Evolutionary conservation across 148 eudicot species (phyloP).

Genomic region (Chenopodium quinoa): DNA sequence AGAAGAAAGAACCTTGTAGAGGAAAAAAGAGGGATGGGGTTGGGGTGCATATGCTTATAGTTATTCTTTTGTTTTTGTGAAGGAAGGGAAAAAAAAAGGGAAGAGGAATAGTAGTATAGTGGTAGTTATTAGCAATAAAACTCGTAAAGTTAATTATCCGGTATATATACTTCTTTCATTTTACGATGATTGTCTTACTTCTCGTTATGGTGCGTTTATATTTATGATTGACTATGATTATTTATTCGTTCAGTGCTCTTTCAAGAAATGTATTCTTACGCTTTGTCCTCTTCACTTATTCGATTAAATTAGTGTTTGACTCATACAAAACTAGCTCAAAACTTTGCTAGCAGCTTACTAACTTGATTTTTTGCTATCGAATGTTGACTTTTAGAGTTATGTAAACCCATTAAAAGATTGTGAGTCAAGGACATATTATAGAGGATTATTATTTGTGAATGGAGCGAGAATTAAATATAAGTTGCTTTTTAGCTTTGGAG

Average conservation of each 20-base stretch:
- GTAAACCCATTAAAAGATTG: too few species aligned
- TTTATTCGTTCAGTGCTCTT: not conserved
- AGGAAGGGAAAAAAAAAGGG: not conserved
- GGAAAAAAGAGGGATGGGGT: slow-evolving; percentile 9
- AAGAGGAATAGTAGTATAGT: slow-evolving; percentile 18
- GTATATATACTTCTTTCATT: not conserved
- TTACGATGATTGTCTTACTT: not conserved
- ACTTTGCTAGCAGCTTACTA: too few species aligned
- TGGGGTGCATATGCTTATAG: slow-evolving; percentile 21
- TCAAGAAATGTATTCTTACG: not conserved
- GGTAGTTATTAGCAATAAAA: slow-evolving; percentile 18
- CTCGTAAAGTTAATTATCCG: slow-evolving; percentile 10
- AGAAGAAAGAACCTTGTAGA: slow-evolving; percentile 20
- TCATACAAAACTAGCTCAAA: too few species aligned
- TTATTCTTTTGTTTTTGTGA: slow-evolving; percentile 26
- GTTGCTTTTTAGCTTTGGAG: too few species aligned
- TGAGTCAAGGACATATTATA: too few species aligned
- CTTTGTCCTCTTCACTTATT: not conserved
- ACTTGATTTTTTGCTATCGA: too few species aligned
- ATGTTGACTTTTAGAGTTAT: too few species aligned
- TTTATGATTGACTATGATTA: not conserved
- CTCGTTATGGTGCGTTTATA: not conserved
- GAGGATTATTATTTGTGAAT: too few species aligned
- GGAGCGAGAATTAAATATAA: too few species aligned
- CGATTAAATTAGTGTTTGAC: too few species aligned